Conservation (phyloP, 306 rosid species). For the Echinosophora koreensis region DNA sequence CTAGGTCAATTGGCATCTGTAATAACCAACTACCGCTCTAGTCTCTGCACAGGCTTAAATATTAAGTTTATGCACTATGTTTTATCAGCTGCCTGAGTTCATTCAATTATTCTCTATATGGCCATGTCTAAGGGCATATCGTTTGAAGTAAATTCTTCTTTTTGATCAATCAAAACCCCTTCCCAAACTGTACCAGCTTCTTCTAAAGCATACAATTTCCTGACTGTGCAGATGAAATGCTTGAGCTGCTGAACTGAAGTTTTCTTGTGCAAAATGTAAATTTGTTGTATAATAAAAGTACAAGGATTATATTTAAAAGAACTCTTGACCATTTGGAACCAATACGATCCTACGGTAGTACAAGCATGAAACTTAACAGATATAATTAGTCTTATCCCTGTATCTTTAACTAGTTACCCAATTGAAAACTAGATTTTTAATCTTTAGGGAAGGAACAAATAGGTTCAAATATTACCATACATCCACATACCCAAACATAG, state of each 20-base stretch:
- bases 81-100: conserved; percentile 14
- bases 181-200: neutral
- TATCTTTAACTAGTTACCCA: conserved; percentile 10
- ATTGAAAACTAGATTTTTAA: neutral
- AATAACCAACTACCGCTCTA: neutral
- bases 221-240: neutral
- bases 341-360: neutral
- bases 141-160: no score
- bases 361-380: neutral
- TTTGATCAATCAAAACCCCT: neutral
- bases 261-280: conserved; percentile 14
- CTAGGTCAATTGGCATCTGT: conserved; percentile 19
- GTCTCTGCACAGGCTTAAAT: neutral
- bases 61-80: neutral
- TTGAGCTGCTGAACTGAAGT: neutral
- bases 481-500: neutral
- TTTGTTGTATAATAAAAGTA: neutral
- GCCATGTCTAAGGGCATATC: no score
- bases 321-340: neutral
- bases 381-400: neutral
- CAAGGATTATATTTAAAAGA: neutral
- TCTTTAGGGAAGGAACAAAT: neutral
- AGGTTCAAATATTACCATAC: conserved; percentile 4
- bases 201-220: neutral
- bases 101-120: conserved; percentile 23